These are phyloP conservation scores for Withania somnifera DNA, from an alignment of 305 asterid genomes.

Conservation along the genomic window DNA sequence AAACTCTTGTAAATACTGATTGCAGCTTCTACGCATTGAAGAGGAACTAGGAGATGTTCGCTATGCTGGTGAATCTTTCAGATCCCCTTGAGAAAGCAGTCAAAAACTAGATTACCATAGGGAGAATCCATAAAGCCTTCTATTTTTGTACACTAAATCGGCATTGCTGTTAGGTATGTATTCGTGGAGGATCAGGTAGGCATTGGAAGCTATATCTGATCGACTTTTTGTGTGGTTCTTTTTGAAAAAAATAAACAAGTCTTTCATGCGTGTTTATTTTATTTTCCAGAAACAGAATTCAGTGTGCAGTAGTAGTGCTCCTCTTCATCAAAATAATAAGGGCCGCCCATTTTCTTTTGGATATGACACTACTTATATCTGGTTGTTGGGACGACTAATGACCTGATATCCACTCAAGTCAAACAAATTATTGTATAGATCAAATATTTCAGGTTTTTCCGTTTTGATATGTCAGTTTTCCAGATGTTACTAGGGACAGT, in stretches of 20 bases:
- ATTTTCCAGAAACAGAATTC: not conserved
- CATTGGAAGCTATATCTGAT: not conserved
- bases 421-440: not conserved
- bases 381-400: not conserved
- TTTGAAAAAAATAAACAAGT: not conserved
- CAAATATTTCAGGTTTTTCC: not conserved
- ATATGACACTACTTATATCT: not conserved
- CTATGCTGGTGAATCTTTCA: constrained; percentile 93
- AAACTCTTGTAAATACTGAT: not conserved
- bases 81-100: constrained; percentile 41
- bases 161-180: not conserved
- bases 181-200: not conserved
- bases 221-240: not conserved
- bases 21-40: constrained; percentile 91
- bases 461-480: not conserved
- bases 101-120: not conserved
- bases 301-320: not conserved
- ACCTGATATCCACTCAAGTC: not conserved
- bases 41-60: constrained; percentile 91
- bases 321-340: not conserved
- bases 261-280: not conserved
- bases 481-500: not conserved
- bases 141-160: not conserved
- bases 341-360: not conserved
- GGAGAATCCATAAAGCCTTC: not conserved